Conservation (phyloP, 2,329 filamentous ascomycete genomes). For the Grosmannia penicillata region DNA sequence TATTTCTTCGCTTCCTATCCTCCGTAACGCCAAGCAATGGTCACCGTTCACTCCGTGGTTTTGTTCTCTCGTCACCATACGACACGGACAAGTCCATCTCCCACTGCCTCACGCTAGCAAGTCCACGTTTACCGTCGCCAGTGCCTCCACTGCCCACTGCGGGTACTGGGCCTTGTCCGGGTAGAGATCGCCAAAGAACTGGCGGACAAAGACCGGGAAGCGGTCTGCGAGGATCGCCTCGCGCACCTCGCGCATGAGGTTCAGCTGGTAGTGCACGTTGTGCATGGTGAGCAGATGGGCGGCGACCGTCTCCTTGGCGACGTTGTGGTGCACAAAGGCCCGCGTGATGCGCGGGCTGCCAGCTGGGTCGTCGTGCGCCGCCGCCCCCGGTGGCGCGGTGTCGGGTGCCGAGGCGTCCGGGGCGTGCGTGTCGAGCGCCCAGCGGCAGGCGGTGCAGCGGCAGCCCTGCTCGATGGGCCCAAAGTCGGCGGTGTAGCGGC, state of each 20-base stretch:
- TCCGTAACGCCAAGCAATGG: no score
- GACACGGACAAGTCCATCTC: no score
- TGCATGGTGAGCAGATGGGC: conserved; percentile 79
- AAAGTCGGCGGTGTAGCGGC: conserved; percentile 65
- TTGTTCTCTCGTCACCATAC: no score
- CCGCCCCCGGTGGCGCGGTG: background rate
- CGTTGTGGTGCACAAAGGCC: conserved; percentile 83
- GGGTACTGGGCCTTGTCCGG: conserved; percentile 54
- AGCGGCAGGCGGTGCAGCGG: conserved; percentile 61
- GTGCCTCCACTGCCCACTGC: conserved; percentile 67
- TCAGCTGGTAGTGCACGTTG: conserved; percentile 85
- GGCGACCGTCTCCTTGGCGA: conserved; percentile 86
- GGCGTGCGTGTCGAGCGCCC: background rate
- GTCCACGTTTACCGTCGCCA: conserved; percentile 69
- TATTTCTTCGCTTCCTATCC: no score
- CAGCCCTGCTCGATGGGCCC: conserved; percentile 71
- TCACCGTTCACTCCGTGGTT: no score
- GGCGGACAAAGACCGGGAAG: conserved; percentile 62
- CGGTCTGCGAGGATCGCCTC: conserved; percentile 67
- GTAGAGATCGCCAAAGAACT: conserved; percentile 68
- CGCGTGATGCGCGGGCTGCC: conserved; percentile 49
- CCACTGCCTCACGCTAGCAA: conserved; percentile 18
- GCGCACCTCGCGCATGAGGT: conserved; percentile 63
- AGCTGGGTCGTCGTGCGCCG: background rate
- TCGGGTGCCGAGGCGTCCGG: conserved; percentile 18